A percentile compares a stretch with the other conserved stretches of the same genome.
phyloP scores from a whole-genome alignment of 352 stramenopile species.

The Phytophthora fragariae region DNA sequence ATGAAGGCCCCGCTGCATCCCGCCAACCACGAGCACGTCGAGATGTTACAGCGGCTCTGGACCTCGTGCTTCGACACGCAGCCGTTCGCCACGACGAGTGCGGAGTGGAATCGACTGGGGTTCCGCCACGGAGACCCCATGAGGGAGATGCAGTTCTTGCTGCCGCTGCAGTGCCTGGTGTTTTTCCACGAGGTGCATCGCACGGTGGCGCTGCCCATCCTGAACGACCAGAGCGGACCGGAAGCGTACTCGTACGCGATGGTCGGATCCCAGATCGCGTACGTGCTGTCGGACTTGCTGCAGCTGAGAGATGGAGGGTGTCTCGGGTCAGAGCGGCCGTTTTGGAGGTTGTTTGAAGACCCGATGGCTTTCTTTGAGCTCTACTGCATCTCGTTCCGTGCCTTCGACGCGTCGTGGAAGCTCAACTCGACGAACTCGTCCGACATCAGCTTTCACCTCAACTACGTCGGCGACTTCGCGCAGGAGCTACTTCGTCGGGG shows the following conservation, averaged over 20 bases:
- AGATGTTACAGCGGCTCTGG: conserved; percentile 78
- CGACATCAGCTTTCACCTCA: conserved; percentile 73
- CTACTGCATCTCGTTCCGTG: conserved; percentile 76
- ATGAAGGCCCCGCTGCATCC: conserved; percentile 71
- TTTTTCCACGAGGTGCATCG: conserved; percentile 85
- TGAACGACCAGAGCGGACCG: conserved; percentile 66
- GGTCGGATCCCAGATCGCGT: conserved; percentile 59
- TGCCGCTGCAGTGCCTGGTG: conserved; percentile 81
- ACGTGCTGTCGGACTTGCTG: conserved; percentile 71
- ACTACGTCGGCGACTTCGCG: conserved; percentile 72
- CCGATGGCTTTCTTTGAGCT: conserved; percentile 86
- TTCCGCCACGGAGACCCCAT: conserved; percentile 77
- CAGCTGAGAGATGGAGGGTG: conserved; percentile 80
- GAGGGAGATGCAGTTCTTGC: conserved; percentile 70
- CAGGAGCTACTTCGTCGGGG: conserved; percentile 77
- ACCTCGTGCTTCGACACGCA: conserved; percentile 70
- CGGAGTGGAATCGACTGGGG: conserved; percentile 66
- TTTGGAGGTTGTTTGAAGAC: conserved; percentile 89
- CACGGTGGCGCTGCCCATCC: conserved; percentile 67
- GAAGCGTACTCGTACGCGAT: conserved; percentile 74
- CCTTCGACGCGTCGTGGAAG: conserved; percentile 79
- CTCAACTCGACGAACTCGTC: conserved; percentile 47
- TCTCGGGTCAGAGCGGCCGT: conserved; percentile 76
- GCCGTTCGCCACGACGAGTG: conserved; percentile 55
- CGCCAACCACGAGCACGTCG: conserved; percentile 70